phyloP scores from a whole-genome alignment of 805 yeast genomes.

The Candida vaughaniae region DNA sequence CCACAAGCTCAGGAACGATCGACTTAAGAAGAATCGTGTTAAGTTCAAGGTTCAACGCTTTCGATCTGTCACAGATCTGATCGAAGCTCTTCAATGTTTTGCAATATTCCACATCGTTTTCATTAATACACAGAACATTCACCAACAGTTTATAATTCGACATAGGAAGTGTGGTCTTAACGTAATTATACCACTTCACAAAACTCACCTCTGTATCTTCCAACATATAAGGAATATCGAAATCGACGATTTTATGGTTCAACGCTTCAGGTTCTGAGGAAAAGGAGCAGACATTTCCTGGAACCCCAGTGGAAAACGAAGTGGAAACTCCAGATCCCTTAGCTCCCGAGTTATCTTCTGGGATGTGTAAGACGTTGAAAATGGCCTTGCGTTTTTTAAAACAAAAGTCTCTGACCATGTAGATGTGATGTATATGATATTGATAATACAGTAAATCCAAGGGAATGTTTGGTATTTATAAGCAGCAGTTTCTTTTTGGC shows the following conservation, averaged over 20 bases:
- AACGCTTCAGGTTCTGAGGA: too few relatives aligned
- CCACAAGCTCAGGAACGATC: constrained; percentile 4
- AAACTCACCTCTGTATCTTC: constrained; percentile 10
- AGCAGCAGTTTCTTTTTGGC: neutral
- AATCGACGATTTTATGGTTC: constrained; percentile 8
- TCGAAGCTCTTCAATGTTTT: constrained; percentile 3
- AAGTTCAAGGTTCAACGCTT: constrained; percentile 4
- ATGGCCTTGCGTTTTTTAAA: neutral
- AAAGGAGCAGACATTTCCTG: too few relatives aligned
- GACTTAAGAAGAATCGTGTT: constrained; percentile 10
- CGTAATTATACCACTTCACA: constrained; percentile 12
- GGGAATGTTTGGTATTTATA: too few relatives aligned
- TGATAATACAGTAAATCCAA: too few relatives aligned
- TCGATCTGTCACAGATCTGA: neutral
- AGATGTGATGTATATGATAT: too few relatives aligned
- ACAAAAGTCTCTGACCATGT: too few relatives aligned
- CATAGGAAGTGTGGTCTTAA: constrained; percentile 8
- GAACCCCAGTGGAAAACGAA: too few relatives aligned
- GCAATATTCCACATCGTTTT: constrained; percentile 9
- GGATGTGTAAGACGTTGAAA: neutral
- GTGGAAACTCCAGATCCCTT: too few relatives aligned
- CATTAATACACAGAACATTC: constrained; percentile 10
- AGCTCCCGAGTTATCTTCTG: too few relatives aligned
- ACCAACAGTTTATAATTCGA: constrained; percentile 9
- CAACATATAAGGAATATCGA: constrained; percentile 10